A percentile compares a stretch with the other conserved stretches of the same genome.
Conservation (phyloP, 2,329 filamentous ascomycete genomes). For the Colletotrichum orbiculare region DNA sequence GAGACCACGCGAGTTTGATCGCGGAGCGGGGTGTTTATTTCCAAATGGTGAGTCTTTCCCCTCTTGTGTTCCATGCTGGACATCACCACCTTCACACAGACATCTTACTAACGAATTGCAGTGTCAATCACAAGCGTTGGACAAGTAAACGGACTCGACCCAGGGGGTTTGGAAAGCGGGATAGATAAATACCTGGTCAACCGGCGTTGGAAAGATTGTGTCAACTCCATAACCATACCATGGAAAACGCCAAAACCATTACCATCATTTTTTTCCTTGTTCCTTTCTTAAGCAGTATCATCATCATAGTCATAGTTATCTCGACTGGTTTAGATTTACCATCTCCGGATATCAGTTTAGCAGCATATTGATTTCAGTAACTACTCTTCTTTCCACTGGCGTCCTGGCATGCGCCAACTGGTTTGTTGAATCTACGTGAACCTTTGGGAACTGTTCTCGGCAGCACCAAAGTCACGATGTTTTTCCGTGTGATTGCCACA, state of each 20-base stretch:
- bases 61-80: background rate
- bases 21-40: constrained; percentile 31
- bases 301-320: constrained; percentile 4
- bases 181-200: background rate
- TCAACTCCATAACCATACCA: background rate
- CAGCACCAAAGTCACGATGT: no score
- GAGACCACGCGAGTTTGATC: constrained; percentile 29
- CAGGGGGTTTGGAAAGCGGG: background rate
- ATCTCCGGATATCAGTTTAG: no score
- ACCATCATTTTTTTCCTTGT: background rate
- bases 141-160: constrained; percentile 18
- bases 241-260: background rate
- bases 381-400: no score
- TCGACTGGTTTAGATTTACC: constrained; percentile 1
- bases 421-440: no score
- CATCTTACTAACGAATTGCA: constrained; percentile 3
- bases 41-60: constrained; percentile 28
- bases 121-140: constrained; percentile 37
- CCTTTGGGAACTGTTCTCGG: no score
- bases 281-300: background rate
- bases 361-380: no score
- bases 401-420: no score
- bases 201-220: constrained; percentile 21
- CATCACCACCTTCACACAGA: background rate
- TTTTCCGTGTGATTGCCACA: no score